Percentiles rank a stretch among this genome's conserved stretches.
phyloP scores from a whole-genome alignment of 805 yeast genomes.

The Myxozyma mucilagina region DNA sequence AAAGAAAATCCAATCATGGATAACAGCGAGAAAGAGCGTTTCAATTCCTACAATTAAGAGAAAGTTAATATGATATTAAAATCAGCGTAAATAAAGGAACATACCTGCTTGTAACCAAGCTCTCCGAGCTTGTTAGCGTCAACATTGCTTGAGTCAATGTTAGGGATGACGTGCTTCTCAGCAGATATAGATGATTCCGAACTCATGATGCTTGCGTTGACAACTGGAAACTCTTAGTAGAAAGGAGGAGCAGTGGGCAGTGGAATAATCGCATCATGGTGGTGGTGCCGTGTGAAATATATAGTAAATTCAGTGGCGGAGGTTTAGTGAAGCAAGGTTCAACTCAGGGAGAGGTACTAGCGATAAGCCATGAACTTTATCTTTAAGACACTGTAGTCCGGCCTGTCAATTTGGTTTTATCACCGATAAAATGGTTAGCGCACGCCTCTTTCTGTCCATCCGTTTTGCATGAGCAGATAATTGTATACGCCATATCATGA shows the following conservation, averaged over 20 bases:
- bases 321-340: not conserved
- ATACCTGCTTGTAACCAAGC: conserved; percentile 36
- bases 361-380: conserved; percentile 5
- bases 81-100: conserved; percentile 45
- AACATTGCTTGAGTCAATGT: not conserved
- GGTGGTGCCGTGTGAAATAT: not conserved
- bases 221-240: not conserved
- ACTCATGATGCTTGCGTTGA: not conserved
- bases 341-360: not conserved
- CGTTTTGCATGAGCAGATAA: too few species aligned
- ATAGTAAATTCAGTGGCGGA: conserved; percentile 1
- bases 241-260: not conserved
- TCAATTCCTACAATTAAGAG: conserved; percentile 46
- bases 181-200: not conserved
- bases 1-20: conserved; percentile 53
- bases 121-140: conserved; percentile 22
- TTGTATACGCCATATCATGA: too few species aligned
- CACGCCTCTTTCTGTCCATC: too few species aligned
- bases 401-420: not conserved
- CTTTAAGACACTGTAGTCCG: not conserved
- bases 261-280: not conserved
- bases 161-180: conserved; percentile 1
- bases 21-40: conserved; percentile 57
- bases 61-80: conserved; percentile 40
- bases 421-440: too few species aligned